Conservation (phyloP, 2,329 filamentous ascomycete species). For the Mycosphaerelloides madeirae region DNA sequence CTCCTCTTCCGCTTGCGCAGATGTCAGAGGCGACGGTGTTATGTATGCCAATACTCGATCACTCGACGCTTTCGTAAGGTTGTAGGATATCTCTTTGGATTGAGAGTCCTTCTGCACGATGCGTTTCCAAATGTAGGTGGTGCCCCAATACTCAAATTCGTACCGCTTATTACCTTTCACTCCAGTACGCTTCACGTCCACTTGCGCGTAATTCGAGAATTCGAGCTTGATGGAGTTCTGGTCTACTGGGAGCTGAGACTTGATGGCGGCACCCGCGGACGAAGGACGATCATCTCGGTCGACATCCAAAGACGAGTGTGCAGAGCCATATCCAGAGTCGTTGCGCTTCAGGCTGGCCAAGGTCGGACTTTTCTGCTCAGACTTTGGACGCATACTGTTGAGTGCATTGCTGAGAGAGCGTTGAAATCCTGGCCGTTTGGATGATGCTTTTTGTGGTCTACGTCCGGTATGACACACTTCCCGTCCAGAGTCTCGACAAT, state of each 20-base stretch:
- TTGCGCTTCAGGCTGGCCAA: conserved; percentile 47
- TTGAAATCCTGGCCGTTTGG: conserved; percentile 48
- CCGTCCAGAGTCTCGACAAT: conserved; percentile 86
- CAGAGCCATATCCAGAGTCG: conserved; percentile 55
- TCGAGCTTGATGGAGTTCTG: conserved; percentile 77
- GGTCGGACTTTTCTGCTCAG: conserved; percentile 44
- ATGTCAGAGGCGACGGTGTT: conserved; percentile 70
- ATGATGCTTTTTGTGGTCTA: conserved; percentile 52
- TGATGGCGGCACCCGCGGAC: conserved; percentile 7
- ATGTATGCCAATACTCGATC: conserved; percentile 73
- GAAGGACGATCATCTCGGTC: conserved; percentile 51
- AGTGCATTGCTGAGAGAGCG: conserved; percentile 58
- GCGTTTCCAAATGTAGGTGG: conserved; percentile 78
- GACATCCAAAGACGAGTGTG: conserved; percentile 30
- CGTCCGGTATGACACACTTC: conserved; percentile 84
- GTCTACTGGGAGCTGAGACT: conserved; percentile 6
- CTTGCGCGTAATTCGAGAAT: conserved; percentile 94
- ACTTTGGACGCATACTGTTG: conserved; percentile 52
- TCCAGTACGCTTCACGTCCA: conserved; percentile 71
- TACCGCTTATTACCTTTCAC: conserved; percentile 68
- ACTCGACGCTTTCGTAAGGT: conserved; percentile 66
- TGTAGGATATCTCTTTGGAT: conserved; percentile 65
- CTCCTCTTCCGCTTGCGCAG: conserved; percentile 66
- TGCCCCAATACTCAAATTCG: conserved; percentile 91
- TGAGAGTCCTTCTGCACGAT: conserved; percentile 63